These are phyloP conservation scores for Phytophthora ohioensis DNA, from an alignment of 352 stramenopile genomes.

Conservation along the genomic window DNA sequence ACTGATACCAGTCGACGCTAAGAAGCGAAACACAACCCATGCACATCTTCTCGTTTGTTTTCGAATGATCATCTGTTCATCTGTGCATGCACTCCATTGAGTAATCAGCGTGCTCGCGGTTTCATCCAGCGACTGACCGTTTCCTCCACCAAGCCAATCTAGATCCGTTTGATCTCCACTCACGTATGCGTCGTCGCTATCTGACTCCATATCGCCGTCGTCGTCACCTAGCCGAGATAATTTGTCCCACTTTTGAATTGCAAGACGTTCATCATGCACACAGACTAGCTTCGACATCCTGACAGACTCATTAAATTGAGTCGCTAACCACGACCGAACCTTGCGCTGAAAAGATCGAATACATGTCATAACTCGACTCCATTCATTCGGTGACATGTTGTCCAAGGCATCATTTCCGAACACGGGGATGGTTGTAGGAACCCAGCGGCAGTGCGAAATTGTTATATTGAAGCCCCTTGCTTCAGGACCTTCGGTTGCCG, in stretches of 20 bases:
- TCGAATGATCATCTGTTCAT: conserved; percentile 74
- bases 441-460: conserved; percentile 77
- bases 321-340: conserved; percentile 42
- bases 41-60: conserved; percentile 77
- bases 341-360: conserved; percentile 51
- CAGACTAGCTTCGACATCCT: conserved; percentile 53
- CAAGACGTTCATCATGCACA: conserved; percentile 48
- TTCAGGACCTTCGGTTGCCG: conserved; percentile 20
- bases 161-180: conserved; percentile 12
- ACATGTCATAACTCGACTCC: conserved; percentile 37
- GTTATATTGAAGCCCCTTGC: conserved; percentile 49
- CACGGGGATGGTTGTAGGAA: conserved; percentile 63
- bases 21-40: conserved; percentile 87
- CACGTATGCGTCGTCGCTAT: conserved; percentile 37
- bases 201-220: conserved; percentile 40
- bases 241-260: conserved; percentile 39
- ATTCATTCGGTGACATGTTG: conserved; percentile 36
- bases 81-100: conserved; percentile 61
- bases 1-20: conserved; percentile 75
- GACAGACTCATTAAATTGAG: conserved; percentile 35
- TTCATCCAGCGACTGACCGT: conserved; percentile 9
- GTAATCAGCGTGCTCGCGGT: conserved; percentile 41
- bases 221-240: conserved; percentile 39
- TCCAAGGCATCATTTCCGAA: conserved; percentile 56
- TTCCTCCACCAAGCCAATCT: not conserved